phyloP scores from a whole-genome alignment of 805 yeast species.

The Candida koratica region DNA sequence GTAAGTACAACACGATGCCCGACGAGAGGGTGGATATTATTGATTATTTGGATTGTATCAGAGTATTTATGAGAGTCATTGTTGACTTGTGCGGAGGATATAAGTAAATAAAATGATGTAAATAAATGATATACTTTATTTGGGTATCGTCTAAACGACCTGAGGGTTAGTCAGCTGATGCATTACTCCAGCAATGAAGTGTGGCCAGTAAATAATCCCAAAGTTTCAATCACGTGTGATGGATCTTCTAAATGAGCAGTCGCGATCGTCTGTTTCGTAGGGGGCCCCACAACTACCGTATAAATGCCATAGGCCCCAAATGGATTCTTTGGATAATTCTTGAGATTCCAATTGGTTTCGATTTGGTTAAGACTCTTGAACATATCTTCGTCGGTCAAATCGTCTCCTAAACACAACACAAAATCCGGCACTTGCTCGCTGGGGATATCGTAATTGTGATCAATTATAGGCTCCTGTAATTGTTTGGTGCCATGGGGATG shows the following conservation, averaged over 20 bases:
- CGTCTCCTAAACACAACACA: conserved; percentile 90
- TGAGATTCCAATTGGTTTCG: conserved; percentile 48
- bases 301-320: conserved; percentile 60
- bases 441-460: conserved; percentile 25
- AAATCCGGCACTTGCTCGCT: conserved; percentile 69
- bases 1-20: conserved; percentile 14
- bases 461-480: conserved; percentile 25
- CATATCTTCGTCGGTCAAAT: conserved; percentile 97
- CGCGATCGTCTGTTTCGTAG: conserved; percentile 80
- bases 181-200: conserved; percentile 76
- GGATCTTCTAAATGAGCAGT: conserved; percentile 84
- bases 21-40: conserved; percentile 14
- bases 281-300: conserved; percentile 91
- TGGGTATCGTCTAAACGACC: conserved; percentile 59
- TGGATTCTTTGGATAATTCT: conserved; percentile 40
- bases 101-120: too few species aligned
- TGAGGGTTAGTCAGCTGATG: conserved; percentile 69
- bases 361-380: conserved; percentile 69
- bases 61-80: conserved; percentile 12
- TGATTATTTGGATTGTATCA: conserved; percentile 14
- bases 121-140: too few species aligned
- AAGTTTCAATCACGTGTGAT: conserved; percentile 73
- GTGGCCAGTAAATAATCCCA: conserved; percentile 75
- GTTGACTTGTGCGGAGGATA: conserved; percentile 13
- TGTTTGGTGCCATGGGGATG: conserved; percentile 58